These are phyloP conservation scores for Talaromyces stipitatus DNA, from an alignment of 495 filamentous ascomycete species.

Conservation along the genomic window DNA sequence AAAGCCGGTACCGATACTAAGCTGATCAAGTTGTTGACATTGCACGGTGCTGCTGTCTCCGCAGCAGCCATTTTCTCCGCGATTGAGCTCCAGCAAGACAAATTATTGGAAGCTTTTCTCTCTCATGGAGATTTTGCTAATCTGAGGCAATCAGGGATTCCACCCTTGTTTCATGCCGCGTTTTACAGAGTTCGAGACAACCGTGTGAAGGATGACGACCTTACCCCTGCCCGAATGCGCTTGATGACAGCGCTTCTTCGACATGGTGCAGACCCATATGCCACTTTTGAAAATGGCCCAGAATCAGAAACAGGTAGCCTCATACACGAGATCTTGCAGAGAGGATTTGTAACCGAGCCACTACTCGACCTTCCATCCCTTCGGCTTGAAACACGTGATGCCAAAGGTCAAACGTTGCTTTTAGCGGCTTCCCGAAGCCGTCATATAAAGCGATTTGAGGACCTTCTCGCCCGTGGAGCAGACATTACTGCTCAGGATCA, in stretches of 20 bases:
- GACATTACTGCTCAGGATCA: conserved; percentile 10
- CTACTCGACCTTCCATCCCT: conserved; percentile 11
- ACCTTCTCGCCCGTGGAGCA: conserved; percentile 9
- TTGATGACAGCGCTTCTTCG: neutral
- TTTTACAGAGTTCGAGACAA: neutral
- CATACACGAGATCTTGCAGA: conserved; percentile 12
- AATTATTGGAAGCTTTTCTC: conserved; percentile 9
- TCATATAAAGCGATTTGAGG: neutral
- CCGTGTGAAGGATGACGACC: neutral
- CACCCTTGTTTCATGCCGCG: neutral
- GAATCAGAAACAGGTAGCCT: conserved; percentile 7
- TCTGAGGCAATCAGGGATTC: neutral
- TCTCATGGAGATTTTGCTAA: conserved; percentile 2
- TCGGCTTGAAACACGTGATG: conserved; percentile 15
- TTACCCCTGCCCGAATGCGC: neutral
- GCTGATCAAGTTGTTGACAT: conserved; percentile 9
- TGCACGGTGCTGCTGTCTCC: conserved; percentile 7
- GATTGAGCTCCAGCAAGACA: conserved; percentile 5
- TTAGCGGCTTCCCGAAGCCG: conserved; percentile 10
- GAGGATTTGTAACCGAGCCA: conserved; percentile 14
- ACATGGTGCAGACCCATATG: neutral
- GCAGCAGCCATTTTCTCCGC: conserved; percentile 9
- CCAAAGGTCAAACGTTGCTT: conserved; percentile 14
- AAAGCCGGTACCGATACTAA: conserved; percentile 8
- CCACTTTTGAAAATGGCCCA: neutral